These are phyloP conservation scores for Penicillium pulvis DNA, from an alignment of 495 filamentous ascomycete genomes.

Conservation along the genomic window DNA sequence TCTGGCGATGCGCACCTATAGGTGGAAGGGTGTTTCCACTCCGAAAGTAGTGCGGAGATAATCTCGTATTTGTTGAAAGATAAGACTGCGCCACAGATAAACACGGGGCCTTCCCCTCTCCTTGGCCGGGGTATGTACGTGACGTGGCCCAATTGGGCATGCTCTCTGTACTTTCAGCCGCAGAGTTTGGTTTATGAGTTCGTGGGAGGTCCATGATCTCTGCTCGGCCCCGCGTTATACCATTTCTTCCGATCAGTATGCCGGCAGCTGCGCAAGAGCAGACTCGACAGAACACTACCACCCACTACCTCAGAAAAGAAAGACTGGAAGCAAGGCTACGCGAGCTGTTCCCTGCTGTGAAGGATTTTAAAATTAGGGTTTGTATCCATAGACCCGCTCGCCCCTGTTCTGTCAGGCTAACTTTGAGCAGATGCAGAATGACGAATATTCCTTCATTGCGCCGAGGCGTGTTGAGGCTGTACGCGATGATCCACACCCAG, in stretches of 20 bases:
- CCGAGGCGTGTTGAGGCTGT: conserved; percentile 2
- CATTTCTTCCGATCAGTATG: background rate
- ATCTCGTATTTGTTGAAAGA: background rate
- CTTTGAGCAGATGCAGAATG: conserved; percentile 1
- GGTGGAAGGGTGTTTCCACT: background rate
- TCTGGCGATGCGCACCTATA: background rate
- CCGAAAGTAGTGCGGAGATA: background rate
- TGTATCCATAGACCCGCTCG: background rate
- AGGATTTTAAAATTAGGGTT: conserved; percentile 6
- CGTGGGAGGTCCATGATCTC: background rate
- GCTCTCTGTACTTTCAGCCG: background rate
- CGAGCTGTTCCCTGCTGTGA: background rate
- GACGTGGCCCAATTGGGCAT: background rate
- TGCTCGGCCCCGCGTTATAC: background rate
- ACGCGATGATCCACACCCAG: background rate
- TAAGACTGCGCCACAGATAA: background rate
- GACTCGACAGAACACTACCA: background rate
- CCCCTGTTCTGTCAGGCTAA: background rate
- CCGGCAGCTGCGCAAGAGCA: conserved; percentile 1
- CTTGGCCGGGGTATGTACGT: background rate
- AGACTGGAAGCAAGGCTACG: background rate
- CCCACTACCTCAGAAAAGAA: background rate
- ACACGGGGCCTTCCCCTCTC: background rate
- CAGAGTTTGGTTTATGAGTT: background rate
- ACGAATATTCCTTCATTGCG: background rate